Percentiles rank a stretch among this genome's conserved stretches.
phyloP scores from a whole-genome alignment of 228 moss, liverwort and hornwort genomes.

The Sphagnum fallax region DNA sequence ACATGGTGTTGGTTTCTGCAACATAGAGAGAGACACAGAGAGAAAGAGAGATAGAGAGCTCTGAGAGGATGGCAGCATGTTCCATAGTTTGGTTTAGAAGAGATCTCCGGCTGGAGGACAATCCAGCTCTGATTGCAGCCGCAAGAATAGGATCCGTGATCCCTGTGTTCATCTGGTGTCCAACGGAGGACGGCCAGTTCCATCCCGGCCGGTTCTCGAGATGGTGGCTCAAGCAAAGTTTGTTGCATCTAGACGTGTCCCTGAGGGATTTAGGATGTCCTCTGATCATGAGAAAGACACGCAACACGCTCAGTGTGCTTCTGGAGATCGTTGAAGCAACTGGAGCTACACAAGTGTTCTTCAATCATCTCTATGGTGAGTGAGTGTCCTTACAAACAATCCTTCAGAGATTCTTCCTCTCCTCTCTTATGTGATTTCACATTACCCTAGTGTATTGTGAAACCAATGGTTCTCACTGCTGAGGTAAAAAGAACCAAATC shows the following conservation, averaged over 20 bases:
- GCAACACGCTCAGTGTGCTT: conserved; percentile 64
- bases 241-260: conserved; percentile 65
- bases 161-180: conserved; percentile 91
- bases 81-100: conserved; percentile 97
- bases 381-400: neutral
- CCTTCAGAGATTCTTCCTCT: too few relatives aligned
- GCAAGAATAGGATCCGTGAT: conserved; percentile 81
- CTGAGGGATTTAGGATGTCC: conserved; percentile 77
- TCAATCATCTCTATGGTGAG: conserved; percentile 98
- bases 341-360: conserved; percentile 89
- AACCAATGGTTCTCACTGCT: too few relatives aligned
- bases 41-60: too few relatives aligned
- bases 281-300: conserved; percentile 67
- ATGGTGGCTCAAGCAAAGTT: conserved; percentile 99
- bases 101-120: conserved; percentile 93
- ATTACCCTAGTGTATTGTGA: too few relatives aligned
- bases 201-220: conserved; percentile 94
- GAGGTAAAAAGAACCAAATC: too few relatives aligned
- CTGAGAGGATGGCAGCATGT: conserved; percentile 8
- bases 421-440: too few relatives aligned
- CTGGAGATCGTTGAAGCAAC: conserved; percentile 68
- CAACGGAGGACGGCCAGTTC: conserved; percentile 95
- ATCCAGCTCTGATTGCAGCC: conserved; percentile 93
- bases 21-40: too few relatives aligned
- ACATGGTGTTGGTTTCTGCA: too few relatives aligned